phyloP scores from a whole-genome alignment of 805 yeast genomes.

The Candida yuanshanica region DNA sequence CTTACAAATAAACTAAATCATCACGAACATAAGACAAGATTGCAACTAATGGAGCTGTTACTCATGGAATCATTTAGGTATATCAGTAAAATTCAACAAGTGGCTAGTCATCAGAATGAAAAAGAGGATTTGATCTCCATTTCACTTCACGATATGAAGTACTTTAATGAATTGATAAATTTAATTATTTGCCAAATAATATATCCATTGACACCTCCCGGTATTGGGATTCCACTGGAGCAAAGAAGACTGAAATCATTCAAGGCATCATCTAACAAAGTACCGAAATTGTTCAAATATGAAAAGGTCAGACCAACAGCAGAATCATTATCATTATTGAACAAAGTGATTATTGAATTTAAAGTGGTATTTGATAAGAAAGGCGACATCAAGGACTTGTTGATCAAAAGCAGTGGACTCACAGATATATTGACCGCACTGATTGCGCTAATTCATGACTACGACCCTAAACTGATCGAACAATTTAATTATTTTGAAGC shows the following conservation, averaged over 20 bases:
- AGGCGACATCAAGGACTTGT: conserved; percentile 35
- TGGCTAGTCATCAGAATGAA: conserved; percentile 5
- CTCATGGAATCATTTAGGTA: conserved; percentile 6
- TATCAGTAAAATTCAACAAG: conserved; percentile 13
- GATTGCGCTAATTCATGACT: conserved; percentile 36
- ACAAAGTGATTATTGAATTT: conserved; percentile 17
- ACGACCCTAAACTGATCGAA: conserved; percentile 12
- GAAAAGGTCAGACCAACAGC: conserved; percentile 3
- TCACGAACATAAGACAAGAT: neutral
- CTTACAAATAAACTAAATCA: conserved; percentile 1
- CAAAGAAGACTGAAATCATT: conserved; percentile 52
- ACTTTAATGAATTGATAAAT: conserved; percentile 59
- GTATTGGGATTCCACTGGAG: conserved; percentile 59
- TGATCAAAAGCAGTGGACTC: conserved; percentile 62
- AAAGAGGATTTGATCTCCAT: conserved; percentile 39
- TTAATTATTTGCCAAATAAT: conserved; percentile 66
- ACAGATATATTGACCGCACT: conserved; percentile 52
- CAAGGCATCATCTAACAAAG: conserved; percentile 20
- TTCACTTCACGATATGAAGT: conserved; percentile 80
- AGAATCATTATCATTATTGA: neutral
- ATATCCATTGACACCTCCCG: conserved; percentile 51
- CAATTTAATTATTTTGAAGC: conserved; percentile 30
- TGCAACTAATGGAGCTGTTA: neutral
- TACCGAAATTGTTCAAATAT: conserved; percentile 13
- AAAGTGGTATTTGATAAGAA: conserved; percentile 18